Evolutionary conservation across 1,284 basidiomycete species (phyloP).

Genomic region (Ceratobasidium sp.): DNA sequence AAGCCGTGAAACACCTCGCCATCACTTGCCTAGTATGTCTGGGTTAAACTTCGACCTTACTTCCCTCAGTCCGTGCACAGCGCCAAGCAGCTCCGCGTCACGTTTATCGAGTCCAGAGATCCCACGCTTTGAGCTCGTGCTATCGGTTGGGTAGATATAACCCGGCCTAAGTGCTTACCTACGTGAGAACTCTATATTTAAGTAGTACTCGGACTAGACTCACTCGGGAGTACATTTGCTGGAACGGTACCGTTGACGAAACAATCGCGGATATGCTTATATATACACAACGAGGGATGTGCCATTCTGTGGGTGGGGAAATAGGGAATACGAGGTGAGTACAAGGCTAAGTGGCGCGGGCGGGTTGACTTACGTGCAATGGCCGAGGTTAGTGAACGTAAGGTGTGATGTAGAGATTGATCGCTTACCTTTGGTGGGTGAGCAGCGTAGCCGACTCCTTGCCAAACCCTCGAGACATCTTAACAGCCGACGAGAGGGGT

Average conservation of each 20-base stretch:
- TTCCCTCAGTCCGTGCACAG: background rate
- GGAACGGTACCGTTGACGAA: slow-evolving; percentile 52
- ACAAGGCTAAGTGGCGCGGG: too few species aligned
- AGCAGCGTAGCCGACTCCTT: slow-evolving; percentile 50
- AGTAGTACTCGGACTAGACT: background rate
- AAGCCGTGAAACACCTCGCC: too few species aligned
- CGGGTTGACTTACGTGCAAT: too few species aligned
- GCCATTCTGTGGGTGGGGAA: slow-evolving; percentile 36
- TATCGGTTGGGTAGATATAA: slow-evolving; percentile 22
- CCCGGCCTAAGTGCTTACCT: background rate
- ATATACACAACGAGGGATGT: slow-evolving; percentile 52
- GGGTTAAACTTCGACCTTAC: background rate
- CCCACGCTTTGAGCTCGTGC: background rate
- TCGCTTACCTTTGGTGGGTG: slow-evolving; percentile 50
- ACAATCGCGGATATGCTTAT: slow-evolving; percentile 49
- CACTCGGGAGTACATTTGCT: slow-evolving; percentile 43
- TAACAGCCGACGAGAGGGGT: slow-evolving; percentile 49
- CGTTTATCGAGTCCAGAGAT: background rate
- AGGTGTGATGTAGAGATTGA: too few species aligned
- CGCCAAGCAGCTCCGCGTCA: slow-evolving; percentile 12
- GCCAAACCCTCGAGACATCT: slow-evolving; percentile 51
- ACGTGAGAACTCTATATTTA: background rate
- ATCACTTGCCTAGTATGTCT: too few species aligned
- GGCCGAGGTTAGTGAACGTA: too few species aligned
- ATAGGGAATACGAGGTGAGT: too few species aligned